Evolutionary conservation across 2,329 filamentous ascomycete species (phyloP).

Genomic region (Leptographium lundbergii): DNA sequence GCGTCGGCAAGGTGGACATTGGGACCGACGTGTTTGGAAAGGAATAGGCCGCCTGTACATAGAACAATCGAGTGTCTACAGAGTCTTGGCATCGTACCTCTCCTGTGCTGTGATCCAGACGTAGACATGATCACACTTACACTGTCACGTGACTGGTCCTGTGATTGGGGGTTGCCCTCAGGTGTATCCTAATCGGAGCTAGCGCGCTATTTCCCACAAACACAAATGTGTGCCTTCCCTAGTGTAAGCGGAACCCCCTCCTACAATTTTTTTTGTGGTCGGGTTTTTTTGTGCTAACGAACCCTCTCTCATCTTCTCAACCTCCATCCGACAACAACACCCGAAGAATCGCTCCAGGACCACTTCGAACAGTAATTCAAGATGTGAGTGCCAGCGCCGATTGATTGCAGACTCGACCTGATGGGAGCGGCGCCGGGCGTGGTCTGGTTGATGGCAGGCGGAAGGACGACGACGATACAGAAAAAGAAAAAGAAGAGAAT

Average conservation of each 20-base stretch:
- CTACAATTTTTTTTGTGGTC: conserved; percentile 6
- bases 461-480: neutral
- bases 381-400: conserved; percentile 7
- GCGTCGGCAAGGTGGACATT: conserved; percentile 79
- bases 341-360: conserved; percentile 5
- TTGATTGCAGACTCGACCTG: neutral
- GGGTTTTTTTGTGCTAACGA: conserved; percentile 5
- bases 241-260: conserved; percentile 4
- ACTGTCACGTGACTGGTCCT: neutral
- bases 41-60: conserved; percentile 13
- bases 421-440: neutral
- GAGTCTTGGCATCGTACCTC: no score
- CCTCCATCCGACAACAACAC: conserved; percentile 3
- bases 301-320: neutral
- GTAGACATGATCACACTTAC: no score
- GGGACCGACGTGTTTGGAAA: conserved; percentile 39
- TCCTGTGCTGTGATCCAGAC: no score
- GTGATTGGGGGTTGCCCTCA: conserved; percentile 12
- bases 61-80: no score
- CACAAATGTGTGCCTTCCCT: conserved; percentile 8
- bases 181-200: conserved; percentile 5
- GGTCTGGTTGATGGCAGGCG: neutral
- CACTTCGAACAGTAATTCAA: conserved; percentile 8
- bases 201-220: conserved; percentile 10
- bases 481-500: neutral